Percentiles rank a stretch among this genome's conserved stretches.
These are phyloP conservation scores for Cercospora beticola DNA, from an alignment of 2,329 filamentous ascomycete species.

Conservation along the genomic window DNA sequence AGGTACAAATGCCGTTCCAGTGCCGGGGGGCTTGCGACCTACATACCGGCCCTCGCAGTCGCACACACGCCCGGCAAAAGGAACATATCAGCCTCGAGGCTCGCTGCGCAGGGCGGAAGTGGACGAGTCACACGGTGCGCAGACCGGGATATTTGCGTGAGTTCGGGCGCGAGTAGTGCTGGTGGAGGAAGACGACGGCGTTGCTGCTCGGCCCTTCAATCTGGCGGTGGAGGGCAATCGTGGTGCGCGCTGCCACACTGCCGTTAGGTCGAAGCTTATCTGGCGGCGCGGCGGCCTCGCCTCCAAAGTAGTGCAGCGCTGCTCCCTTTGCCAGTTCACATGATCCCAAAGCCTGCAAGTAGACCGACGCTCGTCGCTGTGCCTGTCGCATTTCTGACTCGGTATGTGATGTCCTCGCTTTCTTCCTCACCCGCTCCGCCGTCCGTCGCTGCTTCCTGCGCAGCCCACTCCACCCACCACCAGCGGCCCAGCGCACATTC, in stretches of 20 bases:
- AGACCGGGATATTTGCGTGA: background rate
- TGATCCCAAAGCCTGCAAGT: background rate
- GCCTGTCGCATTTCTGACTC: background rate
- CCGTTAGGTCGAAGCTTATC: background rate
- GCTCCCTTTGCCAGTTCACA: background rate
- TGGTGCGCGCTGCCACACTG: background rate
- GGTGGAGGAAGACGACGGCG: background rate
- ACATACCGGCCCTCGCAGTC: background rate
- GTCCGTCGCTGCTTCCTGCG: background rate
- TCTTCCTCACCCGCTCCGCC: background rate
- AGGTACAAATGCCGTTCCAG: slow-evolving; percentile 8
- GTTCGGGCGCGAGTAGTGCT: background rate
- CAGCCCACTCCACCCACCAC: background rate
- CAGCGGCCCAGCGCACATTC: background rate
- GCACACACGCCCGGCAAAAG: background rate
- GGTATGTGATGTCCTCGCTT: background rate
- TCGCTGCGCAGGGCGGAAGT: background rate
- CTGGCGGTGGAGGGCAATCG: background rate
- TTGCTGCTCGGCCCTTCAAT: background rate
- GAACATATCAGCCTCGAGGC: background rate
- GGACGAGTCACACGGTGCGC: background rate
- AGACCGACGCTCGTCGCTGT: background rate
- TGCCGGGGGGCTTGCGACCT: background rate
- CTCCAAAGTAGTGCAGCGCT: background rate
- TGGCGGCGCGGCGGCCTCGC: background rate